Evolutionary conservation across 2,329 filamentous ascomycete genomes (phyloP), one percentile per base, ranked within the genome.

Genomic region (Aspergillus glaucus): DNA sequence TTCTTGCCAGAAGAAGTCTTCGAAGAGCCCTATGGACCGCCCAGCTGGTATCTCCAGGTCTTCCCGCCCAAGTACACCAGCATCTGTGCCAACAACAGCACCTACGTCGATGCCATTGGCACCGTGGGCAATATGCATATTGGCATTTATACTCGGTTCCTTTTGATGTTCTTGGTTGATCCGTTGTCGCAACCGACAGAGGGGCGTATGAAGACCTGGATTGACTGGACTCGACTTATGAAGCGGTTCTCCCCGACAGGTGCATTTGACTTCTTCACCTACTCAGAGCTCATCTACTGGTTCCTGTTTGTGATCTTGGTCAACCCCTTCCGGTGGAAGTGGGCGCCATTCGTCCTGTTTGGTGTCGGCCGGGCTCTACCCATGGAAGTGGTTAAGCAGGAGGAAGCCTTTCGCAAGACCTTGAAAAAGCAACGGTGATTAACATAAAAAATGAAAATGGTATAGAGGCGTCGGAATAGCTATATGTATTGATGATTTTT

Each of bases 321-420:
- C 59, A 94, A 94, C 62, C 89, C 89, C 0, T 94, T 94, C 67
- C 75, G 88, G 7, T 94, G 88, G 88, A 94, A 94, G 73, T 94
- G 88, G 89, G 87, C 85, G 0, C 64, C 84, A 0, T 94, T 94
- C 63, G 87, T 94, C 14, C 84, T 94, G 59, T 86, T 86, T 51
- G 88, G 89, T 0, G 64, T 92, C 26, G 87, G 86, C 0, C 75
- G 79, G 40, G 74, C 74, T 17, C 62, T 93, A 43, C 88, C 88
- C 0, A 75, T 79, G 65, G 74, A 71, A 12, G 74, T 93, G 22
- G 83, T 92, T 0, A 72, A 79, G 55, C 71, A 79, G 14, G 88
- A 94, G 69, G 79, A 85, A 15, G 44, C 47, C 1, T 62, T 67
- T 52, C 61, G 64, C 28, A 53, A 54, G 26, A 53, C 57, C 19